A percentile compares a stretch with the other conserved stretches of the same genome.
These are phyloP conservation scores for Pascua guehoae DNA, from an alignment of 1,284 basidiomycete species.

Conservation along the genomic window DNA sequence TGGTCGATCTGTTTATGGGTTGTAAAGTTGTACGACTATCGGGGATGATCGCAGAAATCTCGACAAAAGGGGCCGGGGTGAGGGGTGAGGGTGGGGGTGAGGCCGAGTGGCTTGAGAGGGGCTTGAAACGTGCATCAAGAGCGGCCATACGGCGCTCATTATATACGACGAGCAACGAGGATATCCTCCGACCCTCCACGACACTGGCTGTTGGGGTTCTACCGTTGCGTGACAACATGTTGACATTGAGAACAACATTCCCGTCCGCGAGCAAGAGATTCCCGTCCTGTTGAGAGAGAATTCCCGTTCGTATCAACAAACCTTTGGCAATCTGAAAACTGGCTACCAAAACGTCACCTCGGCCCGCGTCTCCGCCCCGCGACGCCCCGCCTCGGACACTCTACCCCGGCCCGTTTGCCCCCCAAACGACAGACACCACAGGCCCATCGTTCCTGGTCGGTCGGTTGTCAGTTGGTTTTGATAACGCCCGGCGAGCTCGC, in stretches of 20 bases:
- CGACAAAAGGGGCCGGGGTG: not conserved
- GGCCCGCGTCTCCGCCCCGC: not conserved
- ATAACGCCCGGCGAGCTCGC: too few relatives aligned
- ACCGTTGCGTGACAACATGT: too few relatives aligned
- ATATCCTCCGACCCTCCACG: too few relatives aligned
- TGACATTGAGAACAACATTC: not conserved
- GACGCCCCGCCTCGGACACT: not conserved
- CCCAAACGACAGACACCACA: too few relatives aligned
- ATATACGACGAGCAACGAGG: too few relatives aligned
- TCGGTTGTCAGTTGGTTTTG: too few relatives aligned
- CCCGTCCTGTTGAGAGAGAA: not conserved
- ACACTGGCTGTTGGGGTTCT: too few relatives aligned
- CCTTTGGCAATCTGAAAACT: not conserved
- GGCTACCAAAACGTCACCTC: not conserved
- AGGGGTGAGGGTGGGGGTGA: too few relatives aligned
- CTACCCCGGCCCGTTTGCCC: not conserved
- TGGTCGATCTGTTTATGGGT: not conserved
- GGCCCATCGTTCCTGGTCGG: too few relatives aligned
- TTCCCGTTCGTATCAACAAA: constrained; percentile 3
- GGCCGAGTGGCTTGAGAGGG: too few relatives aligned
- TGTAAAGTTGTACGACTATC: not conserved
- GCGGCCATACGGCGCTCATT: too few relatives aligned
- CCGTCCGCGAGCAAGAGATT: not conserved
- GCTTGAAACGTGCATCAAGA: too few relatives aligned
- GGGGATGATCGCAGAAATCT: not conserved